These are phyloP conservation scores for Cytospora paraplurivora DNA, from an alignment of 2,329 filamentous ascomycete genomes.

Conservation along the genomic window DNA sequence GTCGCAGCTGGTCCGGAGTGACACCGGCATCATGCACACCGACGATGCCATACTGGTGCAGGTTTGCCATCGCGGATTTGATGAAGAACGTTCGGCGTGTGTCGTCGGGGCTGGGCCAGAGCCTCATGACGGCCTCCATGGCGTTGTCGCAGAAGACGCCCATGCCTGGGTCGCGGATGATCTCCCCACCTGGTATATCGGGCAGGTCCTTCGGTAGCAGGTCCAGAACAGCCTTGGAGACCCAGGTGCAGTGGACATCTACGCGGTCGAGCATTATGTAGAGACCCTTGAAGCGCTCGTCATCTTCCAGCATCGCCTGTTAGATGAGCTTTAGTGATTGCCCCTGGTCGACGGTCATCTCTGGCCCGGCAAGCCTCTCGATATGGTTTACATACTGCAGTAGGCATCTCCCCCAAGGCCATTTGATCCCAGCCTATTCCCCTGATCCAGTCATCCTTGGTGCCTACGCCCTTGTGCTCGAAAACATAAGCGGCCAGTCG, in stretches of 20 bases:
- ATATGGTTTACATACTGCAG: conserved; percentile 50
- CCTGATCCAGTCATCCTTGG: conserved; percentile 61
- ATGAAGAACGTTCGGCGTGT: conserved; percentile 58
- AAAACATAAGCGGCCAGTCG: conserved; percentile 56
- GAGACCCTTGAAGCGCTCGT: conserved; percentile 53
- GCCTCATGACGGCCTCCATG: conserved; percentile 60
- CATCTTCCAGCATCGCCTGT: conserved; percentile 57
- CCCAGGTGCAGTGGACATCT: conserved; percentile 71
- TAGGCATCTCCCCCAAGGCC: conserved; percentile 65
- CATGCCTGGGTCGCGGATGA: conserved; percentile 60
- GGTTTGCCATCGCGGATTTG: conserved; percentile 59
- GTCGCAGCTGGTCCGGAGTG: conserved; percentile 52
- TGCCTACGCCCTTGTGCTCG: conserved; percentile 53
- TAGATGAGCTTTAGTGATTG: not conserved
- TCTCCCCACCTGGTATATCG: conserved; percentile 64
- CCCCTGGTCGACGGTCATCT: not conserved
- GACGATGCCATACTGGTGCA: conserved; percentile 67
- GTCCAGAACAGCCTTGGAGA: conserved; percentile 63
- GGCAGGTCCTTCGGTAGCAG: conserved; percentile 57
- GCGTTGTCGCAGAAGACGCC: conserved; percentile 76
- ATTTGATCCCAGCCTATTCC: conserved; percentile 74
- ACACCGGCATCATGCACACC: conserved; percentile 71
- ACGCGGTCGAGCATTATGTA: conserved; percentile 72
- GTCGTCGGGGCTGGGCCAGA: conserved; percentile 59
- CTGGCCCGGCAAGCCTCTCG: not conserved